Conservation (phyloP, 176 grass and related monocot genomes). For the Musa itinerans region DNA sequence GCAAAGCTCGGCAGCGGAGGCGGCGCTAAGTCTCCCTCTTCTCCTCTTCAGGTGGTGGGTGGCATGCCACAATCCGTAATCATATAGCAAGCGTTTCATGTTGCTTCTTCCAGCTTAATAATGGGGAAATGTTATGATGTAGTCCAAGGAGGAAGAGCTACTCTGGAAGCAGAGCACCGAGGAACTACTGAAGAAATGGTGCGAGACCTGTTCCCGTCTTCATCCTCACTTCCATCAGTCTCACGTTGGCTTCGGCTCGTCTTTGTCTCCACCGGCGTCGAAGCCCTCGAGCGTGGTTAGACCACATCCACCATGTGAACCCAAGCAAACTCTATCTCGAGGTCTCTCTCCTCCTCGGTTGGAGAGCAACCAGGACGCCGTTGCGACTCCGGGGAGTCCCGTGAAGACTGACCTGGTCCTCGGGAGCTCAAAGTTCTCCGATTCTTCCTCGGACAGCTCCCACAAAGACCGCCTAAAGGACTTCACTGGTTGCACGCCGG, state of each 20-base stretch:
- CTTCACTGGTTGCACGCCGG: background rate
- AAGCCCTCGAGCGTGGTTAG: constrained; percentile 23
- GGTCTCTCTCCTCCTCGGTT: constrained; percentile 30
- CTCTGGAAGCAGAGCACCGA: constrained; percentile 40
- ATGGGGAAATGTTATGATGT: constrained; percentile 3
- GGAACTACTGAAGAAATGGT: constrained; percentile 79
- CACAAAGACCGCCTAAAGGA: constrained; percentile 15
- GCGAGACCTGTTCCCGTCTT: constrained; percentile 38
- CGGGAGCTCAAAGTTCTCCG: constrained; percentile 18
- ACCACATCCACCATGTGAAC: constrained; percentile 19
- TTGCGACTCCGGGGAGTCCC: constrained; percentile 40
- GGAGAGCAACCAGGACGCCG: constrained; percentile 35
- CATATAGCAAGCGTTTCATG: background rate
- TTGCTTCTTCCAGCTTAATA: background rate
- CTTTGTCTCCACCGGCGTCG: constrained; percentile 20
- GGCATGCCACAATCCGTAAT: too few relatives aligned
- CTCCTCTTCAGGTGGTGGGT: constrained; percentile 9
- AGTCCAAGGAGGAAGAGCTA: constrained; percentile 59
- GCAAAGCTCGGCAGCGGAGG: too few relatives aligned
- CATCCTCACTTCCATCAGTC: constrained; percentile 23
- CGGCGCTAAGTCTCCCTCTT: constrained; percentile 24
- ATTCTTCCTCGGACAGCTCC: constrained; percentile 36
- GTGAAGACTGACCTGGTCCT: constrained; percentile 88
- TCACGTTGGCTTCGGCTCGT: background rate
- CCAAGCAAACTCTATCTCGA: constrained; percentile 27